Evolutionary conservation across 2,329 filamentous ascomycete species (phyloP).

Genomic region (Aspergillus costaricaensis): DNA sequence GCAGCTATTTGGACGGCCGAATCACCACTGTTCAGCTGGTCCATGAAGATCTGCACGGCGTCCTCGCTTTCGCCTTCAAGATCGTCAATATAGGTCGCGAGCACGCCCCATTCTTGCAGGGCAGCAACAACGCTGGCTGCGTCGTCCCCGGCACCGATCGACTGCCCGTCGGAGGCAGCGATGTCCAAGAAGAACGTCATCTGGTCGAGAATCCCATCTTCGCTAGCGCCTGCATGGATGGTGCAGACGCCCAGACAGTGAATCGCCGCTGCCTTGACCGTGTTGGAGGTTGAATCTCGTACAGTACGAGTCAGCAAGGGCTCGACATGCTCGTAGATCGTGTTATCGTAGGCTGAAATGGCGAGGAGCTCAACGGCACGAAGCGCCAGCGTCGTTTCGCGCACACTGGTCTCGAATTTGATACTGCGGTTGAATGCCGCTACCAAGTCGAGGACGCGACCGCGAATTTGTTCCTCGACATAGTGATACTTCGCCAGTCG

Average conservation of each 20-base stretch:
- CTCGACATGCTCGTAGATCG: constrained; percentile 64
- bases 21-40: constrained; percentile 78
- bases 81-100: constrained; percentile 76
- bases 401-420: constrained; percentile 66
- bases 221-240: constrained; percentile 72
- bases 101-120: constrained; percentile 75
- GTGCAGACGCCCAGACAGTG: constrained; percentile 71
- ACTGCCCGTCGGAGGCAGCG: constrained; percentile 74
- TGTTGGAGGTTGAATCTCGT: constrained; percentile 65
- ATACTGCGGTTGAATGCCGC: constrained; percentile 69
- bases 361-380: constrained; percentile 72
- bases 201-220: constrained; percentile 67
- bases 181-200: constrained; percentile 78
- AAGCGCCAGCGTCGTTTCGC: constrained; percentile 69
- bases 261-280: constrained; percentile 70
- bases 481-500: constrained; percentile 69
- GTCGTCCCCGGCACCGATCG: constrained; percentile 70
- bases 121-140: constrained; percentile 71
- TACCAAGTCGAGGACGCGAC: constrained; percentile 62
- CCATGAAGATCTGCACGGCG: constrained; percentile 77
- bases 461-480: constrained; percentile 63
- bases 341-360: constrained; percentile 66
- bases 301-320: constrained; percentile 63
- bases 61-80: constrained; percentile 69
- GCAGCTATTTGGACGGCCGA: constrained; percentile 73